phyloP scores from a whole-genome alignment of 306 rosid genomes.

The Cyclanthera cordifolia region DNA sequence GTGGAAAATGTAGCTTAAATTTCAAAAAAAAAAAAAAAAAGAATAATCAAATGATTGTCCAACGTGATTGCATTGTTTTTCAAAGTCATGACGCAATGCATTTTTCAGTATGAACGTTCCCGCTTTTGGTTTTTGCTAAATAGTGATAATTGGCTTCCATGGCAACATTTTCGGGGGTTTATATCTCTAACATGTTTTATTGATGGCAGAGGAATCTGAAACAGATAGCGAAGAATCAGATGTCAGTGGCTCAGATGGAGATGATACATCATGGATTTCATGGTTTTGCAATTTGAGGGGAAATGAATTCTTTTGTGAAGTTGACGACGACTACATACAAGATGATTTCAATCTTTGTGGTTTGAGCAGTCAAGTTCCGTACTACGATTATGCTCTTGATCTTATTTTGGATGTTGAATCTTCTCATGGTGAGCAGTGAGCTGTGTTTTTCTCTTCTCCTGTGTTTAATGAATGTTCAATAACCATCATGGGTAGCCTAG shows the following conservation, averaged over 20 bases:
- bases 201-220: slow-evolving; percentile 81
- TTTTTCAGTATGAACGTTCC: not conserved
- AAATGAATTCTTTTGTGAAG: slow-evolving; percentile 92
- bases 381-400: slow-evolving; percentile 94
- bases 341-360: slow-evolving; percentile 94
- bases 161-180: no score
- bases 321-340: slow-evolving; percentile 92
- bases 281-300: slow-evolving; percentile 99
- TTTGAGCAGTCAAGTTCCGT: slow-evolving; percentile 98
- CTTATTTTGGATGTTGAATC: slow-evolving; percentile 94
- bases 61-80: not conserved
- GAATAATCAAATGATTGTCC: no score
- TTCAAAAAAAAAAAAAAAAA: no score
- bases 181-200: not conserved
- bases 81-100: not conserved
- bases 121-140: not conserved
- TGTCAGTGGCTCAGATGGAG: slow-evolving; percentile 95
- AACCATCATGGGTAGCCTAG: no score
- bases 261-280: slow-evolving; percentile 94
- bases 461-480: not conserved
- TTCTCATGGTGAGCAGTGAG: no score
- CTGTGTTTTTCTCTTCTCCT: not conserved
- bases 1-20: no score
- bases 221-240: slow-evolving; percentile 94
- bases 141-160: not conserved